A percentile compares a stretch with the other conserved stretches of the same genome.
Evolutionary conservation across 2,329 filamentous ascomycete species (phyloP).

Genomic region (Botryotinia narcissicola): DNA sequence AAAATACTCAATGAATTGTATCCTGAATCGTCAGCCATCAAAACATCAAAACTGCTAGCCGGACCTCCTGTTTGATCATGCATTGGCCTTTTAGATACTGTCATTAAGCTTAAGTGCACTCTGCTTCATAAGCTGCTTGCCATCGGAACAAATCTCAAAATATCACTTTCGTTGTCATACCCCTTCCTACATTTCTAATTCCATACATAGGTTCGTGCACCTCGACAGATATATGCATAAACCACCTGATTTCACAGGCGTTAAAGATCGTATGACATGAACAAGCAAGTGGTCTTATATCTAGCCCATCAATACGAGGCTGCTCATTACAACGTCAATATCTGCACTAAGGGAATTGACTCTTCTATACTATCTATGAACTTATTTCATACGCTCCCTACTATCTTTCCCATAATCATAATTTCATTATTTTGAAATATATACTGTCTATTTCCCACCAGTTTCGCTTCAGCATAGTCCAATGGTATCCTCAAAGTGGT

Average conservation of each 20-base stretch:
- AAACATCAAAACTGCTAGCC: not conserved
- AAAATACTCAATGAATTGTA: not conserved
- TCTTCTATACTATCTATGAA: not conserved
- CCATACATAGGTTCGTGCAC: not conserved
- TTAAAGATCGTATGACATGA: conserved; percentile 1
- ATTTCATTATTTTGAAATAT: not conserved
- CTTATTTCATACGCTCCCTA: not conserved
- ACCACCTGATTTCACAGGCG: not conserved
- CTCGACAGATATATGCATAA: not conserved
- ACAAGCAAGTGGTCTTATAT: conserved; percentile 4
- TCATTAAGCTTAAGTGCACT: not conserved
- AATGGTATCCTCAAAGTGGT: not conserved
- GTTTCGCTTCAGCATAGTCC: not conserved
- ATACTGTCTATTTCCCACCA: not conserved
- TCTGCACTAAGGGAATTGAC: not conserved
- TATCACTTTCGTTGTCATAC: not conserved
- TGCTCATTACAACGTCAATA: not conserved
- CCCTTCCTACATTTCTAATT: not conserved
- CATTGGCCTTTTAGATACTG: not conserved
- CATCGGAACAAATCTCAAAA: not conserved
- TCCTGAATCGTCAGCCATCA: not conserved
- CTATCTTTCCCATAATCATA: not conserved
- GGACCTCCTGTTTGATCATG: not conserved
- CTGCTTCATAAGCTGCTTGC: not conserved
- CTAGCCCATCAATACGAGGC: not conserved